These are phyloP conservation scores for Microbotryomycetes sp. DNA, from an alignment of 1,284 basidiomycete genomes.

Conservation along the genomic window DNA sequence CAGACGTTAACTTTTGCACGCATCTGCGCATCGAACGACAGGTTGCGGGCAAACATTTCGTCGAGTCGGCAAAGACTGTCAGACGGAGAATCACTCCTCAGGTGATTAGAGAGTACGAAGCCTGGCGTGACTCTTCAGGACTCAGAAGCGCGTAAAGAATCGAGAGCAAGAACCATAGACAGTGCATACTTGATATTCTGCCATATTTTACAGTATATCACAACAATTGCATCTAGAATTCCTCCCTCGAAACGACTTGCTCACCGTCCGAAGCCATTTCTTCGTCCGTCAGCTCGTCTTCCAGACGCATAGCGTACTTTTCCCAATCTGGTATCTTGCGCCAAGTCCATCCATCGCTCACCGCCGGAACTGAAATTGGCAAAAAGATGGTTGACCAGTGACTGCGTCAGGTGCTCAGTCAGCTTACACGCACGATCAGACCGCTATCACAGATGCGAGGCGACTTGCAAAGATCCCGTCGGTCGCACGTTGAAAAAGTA, in stretches of 20 bases:
- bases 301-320: constrained; percentile 44
- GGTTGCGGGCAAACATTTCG: constrained; percentile 68
- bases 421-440: not conserved
- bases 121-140: constrained; percentile 48
- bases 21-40: constrained; percentile 37
- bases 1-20: not conserved
- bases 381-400: constrained; percentile 63
- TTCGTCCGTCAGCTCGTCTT: constrained; percentile 51
- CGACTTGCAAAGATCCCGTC: constrained; percentile 74
- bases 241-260: not conserved
- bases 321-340: constrained; percentile 55
- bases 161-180: not conserved
- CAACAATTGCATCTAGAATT: not conserved
- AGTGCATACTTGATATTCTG: too few species aligned
- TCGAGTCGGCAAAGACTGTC: constrained; percentile 63
- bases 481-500: constrained; percentile 83
- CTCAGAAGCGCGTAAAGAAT: constrained; percentile 24
- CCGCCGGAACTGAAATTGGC: constrained; percentile 70
- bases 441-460: not conserved
- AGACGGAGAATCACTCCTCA: constrained; percentile 77
- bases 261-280: constrained; percentile 36
- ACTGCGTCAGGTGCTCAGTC: not conserved
- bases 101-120: constrained; percentile 63
- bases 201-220: not conserved
- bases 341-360: constrained; percentile 79